Evolutionary conservation across 2,329 filamentous ascomycete genomes (phyloP).

Genomic region (Waltergamsia citrina): DNA sequence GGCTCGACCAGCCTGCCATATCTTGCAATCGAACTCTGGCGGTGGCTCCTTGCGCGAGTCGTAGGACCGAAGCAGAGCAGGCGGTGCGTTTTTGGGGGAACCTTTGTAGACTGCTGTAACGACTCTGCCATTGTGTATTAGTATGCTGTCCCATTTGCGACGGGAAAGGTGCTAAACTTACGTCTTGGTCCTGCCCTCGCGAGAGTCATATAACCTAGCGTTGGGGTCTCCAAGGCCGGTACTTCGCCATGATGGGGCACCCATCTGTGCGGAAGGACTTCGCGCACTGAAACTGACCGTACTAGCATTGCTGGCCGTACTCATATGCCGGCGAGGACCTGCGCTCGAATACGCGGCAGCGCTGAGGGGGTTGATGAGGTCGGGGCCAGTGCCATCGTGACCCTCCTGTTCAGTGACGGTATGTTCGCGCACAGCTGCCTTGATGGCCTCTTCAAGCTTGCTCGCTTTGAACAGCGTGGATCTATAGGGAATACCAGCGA

Average conservation of each 20-base stretch:
- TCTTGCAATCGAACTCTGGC: slow-evolving; percentile 86
- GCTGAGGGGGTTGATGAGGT: slow-evolving; percentile 29
- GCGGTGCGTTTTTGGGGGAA: slow-evolving; percentile 55
- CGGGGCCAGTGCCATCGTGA: slow-evolving; percentile 54
- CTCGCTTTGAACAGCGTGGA: slow-evolving; percentile 96
- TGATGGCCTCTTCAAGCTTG: slow-evolving; percentile 87
- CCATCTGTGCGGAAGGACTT: slow-evolving; percentile 47
- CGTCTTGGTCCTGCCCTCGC: slow-evolving; percentile 86
- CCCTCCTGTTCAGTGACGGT: slow-evolving; percentile 74
- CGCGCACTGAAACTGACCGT: slow-evolving; percentile 70
- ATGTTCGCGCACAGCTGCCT: slow-evolving; percentile 76
- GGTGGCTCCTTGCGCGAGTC: slow-evolving; percentile 87
- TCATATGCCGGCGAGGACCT: slow-evolving; percentile 46
- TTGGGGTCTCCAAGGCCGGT: slow-evolving; percentile 71
- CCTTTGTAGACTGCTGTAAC: slow-evolving; percentile 89
- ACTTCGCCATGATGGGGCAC: slow-evolving; percentile 37
- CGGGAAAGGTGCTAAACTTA: slow-evolving; percentile 33
- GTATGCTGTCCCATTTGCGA: not conserved
- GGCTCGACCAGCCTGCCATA: slow-evolving; percentile 96
- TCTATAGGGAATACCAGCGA: slow-evolving; percentile 89
- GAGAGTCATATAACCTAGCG: slow-evolving; percentile 76
- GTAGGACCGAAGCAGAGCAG: slow-evolving; percentile 81
- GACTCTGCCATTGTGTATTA: slow-evolving; percentile 47
- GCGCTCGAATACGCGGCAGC: slow-evolving; percentile 28
- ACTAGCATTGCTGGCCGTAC: slow-evolving; percentile 82